Percentiles rank a stretch among this genome's conserved stretches.
Conservation (phyloP, 1,284 basidiomycete genomes). For the Pholiota adiposa region DNA sequence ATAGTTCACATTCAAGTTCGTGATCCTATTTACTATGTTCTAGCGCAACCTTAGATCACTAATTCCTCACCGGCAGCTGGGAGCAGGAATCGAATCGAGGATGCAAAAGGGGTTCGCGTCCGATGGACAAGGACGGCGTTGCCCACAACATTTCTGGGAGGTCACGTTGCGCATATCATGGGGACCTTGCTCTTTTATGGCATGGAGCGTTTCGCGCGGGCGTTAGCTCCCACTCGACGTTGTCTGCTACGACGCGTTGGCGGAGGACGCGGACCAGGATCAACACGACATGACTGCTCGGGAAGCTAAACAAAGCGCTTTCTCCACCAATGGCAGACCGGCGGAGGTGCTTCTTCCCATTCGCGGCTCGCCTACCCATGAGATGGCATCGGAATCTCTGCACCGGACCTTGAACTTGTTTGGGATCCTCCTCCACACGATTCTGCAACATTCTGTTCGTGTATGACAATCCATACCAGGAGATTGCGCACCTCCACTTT, state of each 20-base stretch:
- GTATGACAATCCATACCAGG: conserved; percentile 11
- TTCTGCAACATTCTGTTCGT: neutral
- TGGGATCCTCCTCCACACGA: conserved; percentile 6
- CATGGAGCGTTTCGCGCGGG: neutral
- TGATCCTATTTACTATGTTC: neutral
- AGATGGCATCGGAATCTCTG: conserved; percentile 7
- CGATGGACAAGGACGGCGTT: conserved; percentile 29
- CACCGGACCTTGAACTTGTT: conserved; percentile 21
- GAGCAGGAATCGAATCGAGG: neutral
- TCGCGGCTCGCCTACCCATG: conserved; percentile 10
- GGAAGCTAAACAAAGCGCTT: no score
- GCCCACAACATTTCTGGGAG: neutral
- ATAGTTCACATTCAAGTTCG: neutral
- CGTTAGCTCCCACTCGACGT: neutral
- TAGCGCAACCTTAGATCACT: no score
- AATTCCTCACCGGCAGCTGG: neutral
- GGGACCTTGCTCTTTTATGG: neutral
- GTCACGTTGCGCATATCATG: neutral
- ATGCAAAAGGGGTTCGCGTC: conserved; percentile 21
- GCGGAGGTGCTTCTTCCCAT: neutral
- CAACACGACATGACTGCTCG: neutral
- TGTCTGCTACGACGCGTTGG: neutral
- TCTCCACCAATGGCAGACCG: neutral
- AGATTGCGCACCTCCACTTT: conserved; percentile 5
- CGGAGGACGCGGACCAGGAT: neutral